These are phyloP conservation scores for Wickerhamiella musiphila DNA, from an alignment of 805 yeast genomes.

Conservation along the genomic window DNA sequence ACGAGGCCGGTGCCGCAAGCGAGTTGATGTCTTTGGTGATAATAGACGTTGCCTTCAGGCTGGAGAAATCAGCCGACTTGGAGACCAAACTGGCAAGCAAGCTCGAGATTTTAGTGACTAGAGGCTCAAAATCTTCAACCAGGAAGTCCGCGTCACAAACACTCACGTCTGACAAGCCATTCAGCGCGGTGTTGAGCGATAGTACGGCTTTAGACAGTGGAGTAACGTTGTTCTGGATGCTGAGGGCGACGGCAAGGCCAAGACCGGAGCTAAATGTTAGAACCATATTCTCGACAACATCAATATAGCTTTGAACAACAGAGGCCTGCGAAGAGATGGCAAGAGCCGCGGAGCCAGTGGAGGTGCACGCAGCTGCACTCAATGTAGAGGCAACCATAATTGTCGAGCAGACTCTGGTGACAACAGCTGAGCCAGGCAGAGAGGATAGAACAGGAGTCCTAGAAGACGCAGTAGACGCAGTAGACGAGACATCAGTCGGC, in stretches of 20 bases:
- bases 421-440: no score
- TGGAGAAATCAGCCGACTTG: slow-evolving; percentile 12
- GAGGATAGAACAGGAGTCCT: no score
- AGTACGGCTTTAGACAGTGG: slow-evolving; percentile 11
- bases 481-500: no score
- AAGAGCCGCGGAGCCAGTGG: no score
- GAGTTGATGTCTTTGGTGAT: slow-evolving; percentile 11
- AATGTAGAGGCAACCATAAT: no score
- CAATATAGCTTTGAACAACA: no score
- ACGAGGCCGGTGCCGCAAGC: slow-evolving; percentile 8
- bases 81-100: slow-evolving; percentile 8
- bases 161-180: slow-evolving; percentile 1
- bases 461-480: no score
- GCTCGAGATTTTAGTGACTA: slow-evolving; percentile 5
- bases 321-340: neutral
- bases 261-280: no score
- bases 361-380: no score
- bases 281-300: no score
- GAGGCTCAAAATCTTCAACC: slow-evolving; percentile 1
- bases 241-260: slow-evolving; percentile 18
- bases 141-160: neutral
- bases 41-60: slow-evolving; percentile 11
- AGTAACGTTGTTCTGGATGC: slow-evolving; percentile 15
- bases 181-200: slow-evolving; percentile 4
- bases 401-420: no score